Conservation (phyloP, 31 red algal genomes). For the Endocladia muricata region DNA sequence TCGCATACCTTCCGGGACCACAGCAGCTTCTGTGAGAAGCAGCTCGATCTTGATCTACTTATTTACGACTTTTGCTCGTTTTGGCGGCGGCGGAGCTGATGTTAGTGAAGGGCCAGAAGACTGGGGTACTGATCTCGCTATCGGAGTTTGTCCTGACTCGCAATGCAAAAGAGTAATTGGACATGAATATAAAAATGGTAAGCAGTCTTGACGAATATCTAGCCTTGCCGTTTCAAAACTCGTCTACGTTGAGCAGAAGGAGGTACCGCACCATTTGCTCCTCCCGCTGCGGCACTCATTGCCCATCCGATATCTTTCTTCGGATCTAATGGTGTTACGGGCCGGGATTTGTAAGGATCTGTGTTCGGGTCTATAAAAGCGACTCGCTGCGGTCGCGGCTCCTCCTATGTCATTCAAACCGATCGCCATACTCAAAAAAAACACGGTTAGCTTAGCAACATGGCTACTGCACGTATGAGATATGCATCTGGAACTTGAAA, state of each 20-base stretch:
- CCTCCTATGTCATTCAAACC: conserved; percentile 51
- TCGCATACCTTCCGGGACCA: too few species aligned
- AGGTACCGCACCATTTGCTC: conserved; percentile 58
- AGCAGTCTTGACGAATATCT: conserved; percentile 22
- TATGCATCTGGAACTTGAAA: too few species aligned
- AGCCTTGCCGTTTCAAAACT: conserved; percentile 40
- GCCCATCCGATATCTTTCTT: conserved; percentile 91
- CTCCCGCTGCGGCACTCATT: conserved; percentile 53
- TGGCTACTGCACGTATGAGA: too few species aligned
- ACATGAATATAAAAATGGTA: conserved; percentile 29
- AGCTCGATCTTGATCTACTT: too few species aligned
- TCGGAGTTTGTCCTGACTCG: conserved; percentile 20
- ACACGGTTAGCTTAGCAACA: too few species aligned
- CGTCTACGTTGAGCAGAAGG: conserved; percentile 50
- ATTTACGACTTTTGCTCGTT: conserved; percentile 33
- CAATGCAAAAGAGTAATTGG: not conserved
- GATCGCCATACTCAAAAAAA: too few species aligned
- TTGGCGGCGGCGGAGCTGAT: conserved; percentile 40
- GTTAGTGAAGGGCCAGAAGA: conserved; percentile 23
- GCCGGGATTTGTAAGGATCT: conserved; percentile 82
- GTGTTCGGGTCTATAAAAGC: conserved; percentile 62
- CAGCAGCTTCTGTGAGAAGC: too few species aligned
- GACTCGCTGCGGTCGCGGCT: conserved; percentile 50
- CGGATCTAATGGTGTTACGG: conserved; percentile 79
- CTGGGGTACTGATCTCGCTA: conserved; percentile 33